Evolutionary conservation across 768 basidiomycete species (phyloP), one percentile per base, ranked within the genome.

Genomic region (Lepiota venenata): DNA sequence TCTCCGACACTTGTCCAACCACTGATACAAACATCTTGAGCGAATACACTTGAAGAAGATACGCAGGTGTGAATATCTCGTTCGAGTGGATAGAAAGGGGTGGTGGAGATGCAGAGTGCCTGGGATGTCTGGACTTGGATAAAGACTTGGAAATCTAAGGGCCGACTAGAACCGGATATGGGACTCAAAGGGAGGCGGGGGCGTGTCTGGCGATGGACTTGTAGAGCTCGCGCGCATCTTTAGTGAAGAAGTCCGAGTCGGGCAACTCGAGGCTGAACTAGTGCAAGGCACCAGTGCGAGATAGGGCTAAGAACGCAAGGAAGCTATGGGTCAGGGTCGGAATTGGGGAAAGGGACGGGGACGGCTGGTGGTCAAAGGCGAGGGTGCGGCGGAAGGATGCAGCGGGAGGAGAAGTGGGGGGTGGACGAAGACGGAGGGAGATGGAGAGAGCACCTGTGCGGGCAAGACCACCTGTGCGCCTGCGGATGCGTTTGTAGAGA

Each of bases 1-100:
- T 74, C 75, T 60, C 88, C 87, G 6, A 90, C 87, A 57, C 75
- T 82, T 15, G 82, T 84, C 87, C 87, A 89, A 0, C 87, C 88
- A 9, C 72, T 72, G 16, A 89, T 84, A 46, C 73, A 72, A 3
- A 89, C 86, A 62, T 83, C 80, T 47, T 81, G 76, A 3, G 88
- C 81, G 60, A 90, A 89, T 1, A 78, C 73, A 0, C 42, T 53
- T 2, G 57, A 45, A 0, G 62, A 10, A 2, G 59, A 54, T 14
- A 47, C 18, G 0, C 81, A 82, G 0, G 72, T 74, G 54, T 81
- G 78, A 83, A 88, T 21, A 89, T 90, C 44, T 88, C 87, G 12
- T 73, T 75, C 0, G 84, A 86, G 62, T 84, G 83, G 16, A 88
- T 68, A 0, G 84, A 87, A 6, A 64, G 62, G 15, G 63, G 58